phyloP scores from a whole-genome alignment of 768 basidiomycete species.

The Rhizopogon roseolus region DNA sequence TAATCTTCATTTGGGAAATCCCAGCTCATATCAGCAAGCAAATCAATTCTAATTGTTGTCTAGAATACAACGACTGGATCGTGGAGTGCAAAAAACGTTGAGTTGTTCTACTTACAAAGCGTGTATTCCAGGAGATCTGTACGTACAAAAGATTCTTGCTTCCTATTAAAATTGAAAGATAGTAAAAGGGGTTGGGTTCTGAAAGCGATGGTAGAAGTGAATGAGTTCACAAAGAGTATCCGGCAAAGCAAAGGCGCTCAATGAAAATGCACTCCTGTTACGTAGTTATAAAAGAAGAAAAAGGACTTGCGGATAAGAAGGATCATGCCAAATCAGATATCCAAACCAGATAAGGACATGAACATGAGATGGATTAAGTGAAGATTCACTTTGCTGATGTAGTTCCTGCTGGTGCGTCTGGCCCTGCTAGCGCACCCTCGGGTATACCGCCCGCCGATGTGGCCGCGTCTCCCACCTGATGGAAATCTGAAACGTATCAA shows the following conservation, averaged over 20 bases:
- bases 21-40: too few relatives aligned
- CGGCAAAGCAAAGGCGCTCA: background rate
- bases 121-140: constrained; percentile 11
- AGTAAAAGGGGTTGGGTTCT: background rate
- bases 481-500: constrained; percentile 55
- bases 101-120: background rate
- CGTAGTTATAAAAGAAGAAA: background rate
- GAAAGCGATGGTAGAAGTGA: background rate
- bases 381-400: constrained; percentile 4
- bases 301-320: background rate
- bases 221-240: background rate
- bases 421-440: constrained; percentile 67
- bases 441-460: constrained; percentile 34
- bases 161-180: background rate
- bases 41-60: background rate
- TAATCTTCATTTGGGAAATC: too few relatives aligned
- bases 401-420: constrained; percentile 32
- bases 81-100: background rate
- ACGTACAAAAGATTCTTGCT: background rate
- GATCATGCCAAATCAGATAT: background rate
- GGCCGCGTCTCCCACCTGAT: constrained; percentile 62
- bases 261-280: constrained; percentile 1
- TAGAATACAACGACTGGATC: background rate
- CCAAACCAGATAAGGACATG: background rate
- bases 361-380: background rate